Conservation (phyloP, 78 protist genomes). For the Tieghemostelium lacteum region DNA sequence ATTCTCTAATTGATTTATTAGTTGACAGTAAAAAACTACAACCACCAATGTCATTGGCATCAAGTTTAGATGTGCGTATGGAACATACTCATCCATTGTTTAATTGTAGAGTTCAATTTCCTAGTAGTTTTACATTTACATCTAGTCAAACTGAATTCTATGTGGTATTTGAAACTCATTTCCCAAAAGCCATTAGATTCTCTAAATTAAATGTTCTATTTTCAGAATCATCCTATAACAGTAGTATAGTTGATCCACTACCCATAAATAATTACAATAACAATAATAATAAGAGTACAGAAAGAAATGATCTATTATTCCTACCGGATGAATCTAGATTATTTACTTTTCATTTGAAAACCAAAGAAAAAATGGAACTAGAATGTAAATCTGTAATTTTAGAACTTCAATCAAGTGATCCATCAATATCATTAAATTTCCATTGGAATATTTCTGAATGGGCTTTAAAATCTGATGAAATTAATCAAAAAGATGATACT, state of each 20-base stretch:
- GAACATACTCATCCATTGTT: constrained; percentile 73
- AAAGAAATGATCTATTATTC: constrained; percentile 45
- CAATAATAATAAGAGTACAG: neutral
- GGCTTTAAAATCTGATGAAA: constrained; percentile 72
- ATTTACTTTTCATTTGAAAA: constrained; percentile 35
- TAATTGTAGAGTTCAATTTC: constrained; percentile 74
- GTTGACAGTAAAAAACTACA: constrained; percentile 32
- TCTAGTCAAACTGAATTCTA: constrained; percentile 52
- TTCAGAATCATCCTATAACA: constrained; percentile 40
- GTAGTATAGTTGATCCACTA: constrained; percentile 1
- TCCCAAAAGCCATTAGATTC: constrained; percentile 63
- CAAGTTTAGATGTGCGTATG: constrained; percentile 57
- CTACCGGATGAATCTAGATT: constrained; percentile 65
- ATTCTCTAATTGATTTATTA: constrained; percentile 9
- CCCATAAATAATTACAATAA: constrained; percentile 4
- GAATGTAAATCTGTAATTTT: constrained; percentile 60
- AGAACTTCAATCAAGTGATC: constrained; percentile 23
- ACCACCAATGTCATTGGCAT: constrained; percentile 18
- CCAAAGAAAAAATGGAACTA: constrained; percentile 58
- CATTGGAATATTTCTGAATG: constrained; percentile 74
- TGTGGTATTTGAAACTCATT: constrained; percentile 72
- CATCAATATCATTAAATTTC: constrained; percentile 29
- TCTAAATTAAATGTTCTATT: constrained; percentile 8
- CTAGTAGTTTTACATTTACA: constrained; percentile 44
- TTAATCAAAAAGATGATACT: constrained; percentile 9